Conservation (phyloP, 2,329 filamentous ascomycete genomes). For the Teratosphaeria destructans region DNA sequence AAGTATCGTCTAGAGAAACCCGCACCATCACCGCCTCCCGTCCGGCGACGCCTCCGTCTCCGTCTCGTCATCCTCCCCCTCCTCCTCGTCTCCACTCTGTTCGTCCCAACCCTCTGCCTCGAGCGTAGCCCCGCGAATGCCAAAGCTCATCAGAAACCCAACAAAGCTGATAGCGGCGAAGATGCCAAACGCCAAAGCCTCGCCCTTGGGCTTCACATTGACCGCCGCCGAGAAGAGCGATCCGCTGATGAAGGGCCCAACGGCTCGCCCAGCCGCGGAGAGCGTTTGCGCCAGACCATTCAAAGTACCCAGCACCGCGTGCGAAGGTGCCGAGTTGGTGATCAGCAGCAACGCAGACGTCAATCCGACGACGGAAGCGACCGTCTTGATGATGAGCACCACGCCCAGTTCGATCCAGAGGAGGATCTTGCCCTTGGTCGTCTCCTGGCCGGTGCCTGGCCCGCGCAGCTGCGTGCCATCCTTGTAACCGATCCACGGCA, state of each 20-base stretch:
- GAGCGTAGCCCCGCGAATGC: constrained; percentile 55
- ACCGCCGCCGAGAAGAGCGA: constrained; percentile 73
- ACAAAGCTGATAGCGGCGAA: constrained; percentile 75
- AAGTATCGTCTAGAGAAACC: neutral
- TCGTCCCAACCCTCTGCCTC: constrained; percentile 49
- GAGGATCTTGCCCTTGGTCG: constrained; percentile 50
- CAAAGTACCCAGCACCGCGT: constrained; percentile 75
- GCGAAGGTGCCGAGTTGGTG: constrained; percentile 82
- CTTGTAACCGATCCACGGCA: constrained; percentile 81
- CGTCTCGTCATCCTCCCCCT: constrained; percentile 31
- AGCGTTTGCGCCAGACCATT: constrained; percentile 93
- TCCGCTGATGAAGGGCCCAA: constrained; percentile 81
- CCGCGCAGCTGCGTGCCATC: constrained; percentile 36
- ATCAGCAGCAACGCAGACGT: constrained; percentile 85
- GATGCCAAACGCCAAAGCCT: constrained; percentile 73
- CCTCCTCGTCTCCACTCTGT: constrained; percentile 33
- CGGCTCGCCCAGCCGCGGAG: constrained; percentile 77
- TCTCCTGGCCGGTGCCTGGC: constrained; percentile 37
- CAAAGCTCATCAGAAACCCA: constrained; percentile 70
- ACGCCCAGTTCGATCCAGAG: constrained; percentile 72
- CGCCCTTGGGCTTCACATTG: constrained; percentile 65
- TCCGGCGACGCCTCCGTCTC: constrained; percentile 5
- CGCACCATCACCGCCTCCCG: neutral
- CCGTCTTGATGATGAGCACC: constrained; percentile 77
- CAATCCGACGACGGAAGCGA: constrained; percentile 78